Base-by-base conservation (phyloP, 2,329 filamentous ascomycete genomes). In the Fusarium luffae region DNA sequence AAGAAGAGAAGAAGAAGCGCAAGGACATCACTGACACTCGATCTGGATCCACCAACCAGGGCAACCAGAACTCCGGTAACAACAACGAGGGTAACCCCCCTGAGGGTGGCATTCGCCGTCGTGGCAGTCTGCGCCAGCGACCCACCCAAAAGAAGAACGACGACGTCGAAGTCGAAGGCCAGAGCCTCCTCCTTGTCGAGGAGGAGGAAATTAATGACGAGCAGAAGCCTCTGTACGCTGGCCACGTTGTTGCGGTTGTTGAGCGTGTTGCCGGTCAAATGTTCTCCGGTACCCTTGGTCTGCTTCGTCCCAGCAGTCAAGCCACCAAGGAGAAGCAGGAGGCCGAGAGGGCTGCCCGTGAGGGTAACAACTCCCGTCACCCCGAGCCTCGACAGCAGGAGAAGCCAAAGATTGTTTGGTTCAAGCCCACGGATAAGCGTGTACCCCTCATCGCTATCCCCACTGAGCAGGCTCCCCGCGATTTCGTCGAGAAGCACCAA, bases 141-240 rank as follows among this genome's bases (percentile, higher is more conserved):
- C 96, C 96, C 11, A 98, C 95, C 0, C 96, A 99, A 82, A 99
- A 99, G 90, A 99, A 99, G 89, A 99, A 99, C 70, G 96, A 99
- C 73, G 96, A 99, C 79, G 96, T 99, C 27, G 96, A 99, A 81
- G 96, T 99, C 28, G 96, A 99, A 80, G 96, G 96, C 27, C 96
- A 99, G 81, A 98, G 95, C 79, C 87, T 99, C 61, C 90, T 99
- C 23, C 89, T 99, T 19, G 96, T 98, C 70, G 96, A 99, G 78
- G 96, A 99, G 79, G 96, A 99, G 79, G 96, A 99, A 79, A 98
- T 99, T 81, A 98, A 93, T 74, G 96, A 99, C 77, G 96, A 98
- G 79, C 93, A 97, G 80, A 99, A 99, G 84, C 96, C 96, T 13
- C 86, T 99, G 9, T 99, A 98, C 77, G 96, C 96, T 64, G 96